Percentiles rank a stretch among this genome's conserved stretches.
These are phyloP conservation scores for Choricystis sp. DNA, from an alignment of 139 green algal genomes.

Conservation along the genomic window DNA sequence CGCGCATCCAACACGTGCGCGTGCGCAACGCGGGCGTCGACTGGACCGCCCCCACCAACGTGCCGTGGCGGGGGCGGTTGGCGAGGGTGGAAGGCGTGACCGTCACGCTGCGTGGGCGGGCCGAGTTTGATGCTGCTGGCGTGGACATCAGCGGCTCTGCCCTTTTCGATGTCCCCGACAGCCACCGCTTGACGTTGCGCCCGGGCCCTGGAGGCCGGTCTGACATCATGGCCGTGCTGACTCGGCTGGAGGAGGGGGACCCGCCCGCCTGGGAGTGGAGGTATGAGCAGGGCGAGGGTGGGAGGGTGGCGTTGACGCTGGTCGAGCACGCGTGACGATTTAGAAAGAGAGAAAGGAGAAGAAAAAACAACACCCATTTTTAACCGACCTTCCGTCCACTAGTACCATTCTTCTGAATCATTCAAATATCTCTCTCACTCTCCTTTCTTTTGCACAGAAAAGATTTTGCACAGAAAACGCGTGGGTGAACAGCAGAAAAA, in stretches of 20 bases:
- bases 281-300: too few relatives aligned
- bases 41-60: conserved; percentile 43
- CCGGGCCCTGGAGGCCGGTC: conserved; percentile 5
- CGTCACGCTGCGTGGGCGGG: conserved; percentile 60
- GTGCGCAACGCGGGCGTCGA: conserved; percentile 78
- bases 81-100: conserved; percentile 33
- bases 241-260: background rate
- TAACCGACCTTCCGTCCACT: too few relatives aligned
- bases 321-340: background rate
- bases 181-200: conserved; percentile 48
- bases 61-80: conserved; percentile 71
- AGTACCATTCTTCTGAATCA: too few relatives aligned
- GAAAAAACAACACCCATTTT: background rate
- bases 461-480: too few relatives aligned
- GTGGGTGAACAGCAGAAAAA: too few relatives aligned
- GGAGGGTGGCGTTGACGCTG: background rate
- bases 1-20: conserved; percentile 59
- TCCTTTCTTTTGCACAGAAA: too few relatives aligned
- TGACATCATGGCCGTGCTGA: conserved; percentile 1
- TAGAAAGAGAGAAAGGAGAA: background rate
- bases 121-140: conserved; percentile 78
- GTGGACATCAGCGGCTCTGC: conserved; percentile 24
- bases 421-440: too few relatives aligned
- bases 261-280: background rate
- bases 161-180: conserved; percentile 67